These are phyloP conservation scores for Podospora anserina DNA, from an alignment of 495 filamentous ascomycete species.

Conservation along the genomic window DNA sequence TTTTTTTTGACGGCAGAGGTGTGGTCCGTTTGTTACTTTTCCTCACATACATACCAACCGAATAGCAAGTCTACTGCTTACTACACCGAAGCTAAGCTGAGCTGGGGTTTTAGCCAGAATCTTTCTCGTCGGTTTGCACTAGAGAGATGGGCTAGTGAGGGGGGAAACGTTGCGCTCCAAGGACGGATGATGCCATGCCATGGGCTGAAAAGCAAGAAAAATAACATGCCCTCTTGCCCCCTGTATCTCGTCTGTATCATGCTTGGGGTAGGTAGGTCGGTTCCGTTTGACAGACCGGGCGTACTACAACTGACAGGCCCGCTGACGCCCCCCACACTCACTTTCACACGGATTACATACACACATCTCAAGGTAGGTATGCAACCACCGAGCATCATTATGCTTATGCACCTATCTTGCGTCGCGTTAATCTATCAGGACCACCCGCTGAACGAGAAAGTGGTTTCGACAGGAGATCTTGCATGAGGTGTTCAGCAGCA, in stretches of 20 bases:
- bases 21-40: not conserved
- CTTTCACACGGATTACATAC: no score
- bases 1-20: not conserved
- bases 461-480: not conserved
- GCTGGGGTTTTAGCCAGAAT: not conserved
- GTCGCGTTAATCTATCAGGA: not conserved
- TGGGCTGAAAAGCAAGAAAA: not conserved
- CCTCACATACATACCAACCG: not conserved
- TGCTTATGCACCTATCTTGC: no score
- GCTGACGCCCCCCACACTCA: no score
- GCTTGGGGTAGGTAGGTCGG: no score
- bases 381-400: no score
- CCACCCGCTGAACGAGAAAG: no score
- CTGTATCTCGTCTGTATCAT: no score
- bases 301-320: no score
- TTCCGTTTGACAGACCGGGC: no score
- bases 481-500: not conserved
- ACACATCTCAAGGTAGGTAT: no score
- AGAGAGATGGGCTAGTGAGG: no score
- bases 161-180: not conserved
- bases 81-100: not conserved
- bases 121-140: not conserved
- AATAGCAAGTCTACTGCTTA: not conserved
- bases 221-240: no score
- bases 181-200: not conserved